A percentile compares a stretch with the other conserved stretches of the same genome.
Evolutionary conservation across 192 early-diverging fungal genomes (phyloP).

Genomic region (Mortierella alpina): DNA sequence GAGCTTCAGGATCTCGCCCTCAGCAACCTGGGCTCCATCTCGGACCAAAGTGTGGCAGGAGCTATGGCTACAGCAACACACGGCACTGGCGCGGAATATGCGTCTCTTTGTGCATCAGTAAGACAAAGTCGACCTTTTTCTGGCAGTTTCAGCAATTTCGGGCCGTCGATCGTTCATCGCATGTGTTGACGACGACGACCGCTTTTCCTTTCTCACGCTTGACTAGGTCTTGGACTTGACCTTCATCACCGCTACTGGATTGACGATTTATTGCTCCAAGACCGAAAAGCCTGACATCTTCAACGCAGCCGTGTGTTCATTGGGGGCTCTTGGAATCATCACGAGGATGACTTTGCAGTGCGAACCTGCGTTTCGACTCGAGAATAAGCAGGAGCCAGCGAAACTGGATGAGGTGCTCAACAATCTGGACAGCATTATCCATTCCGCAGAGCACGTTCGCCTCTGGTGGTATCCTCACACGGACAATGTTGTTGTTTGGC

Average conservation of each 20-base stretch:
- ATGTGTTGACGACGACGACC: background rate
- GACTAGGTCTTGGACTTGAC: conserved; percentile 65
- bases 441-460: conserved; percentile 79
- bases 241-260: conserved; percentile 68
- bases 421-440: conserved; percentile 59
- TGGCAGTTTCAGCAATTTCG: background rate
- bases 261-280: conserved; percentile 62
- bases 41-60: conserved; percentile 80
- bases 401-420: conserved; percentile 66
- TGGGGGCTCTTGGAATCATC: conserved; percentile 78
- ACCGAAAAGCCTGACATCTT: conserved; percentile 63
- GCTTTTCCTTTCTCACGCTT: background rate
- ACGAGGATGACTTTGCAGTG: conserved; percentile 73
- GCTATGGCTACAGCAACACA: conserved; percentile 80
- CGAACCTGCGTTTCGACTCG: conserved; percentile 73
- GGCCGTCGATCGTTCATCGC: background rate
- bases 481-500: conserved; percentile 75
- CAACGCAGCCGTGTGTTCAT: conserved; percentile 72
- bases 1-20: conserved; percentile 68
- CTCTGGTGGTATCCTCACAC: conserved; percentile 86
- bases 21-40: conserved; percentile 78
- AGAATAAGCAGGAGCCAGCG: conserved; percentile 72
- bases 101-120: conserved; percentile 69
- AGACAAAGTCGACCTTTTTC: background rate
- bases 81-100: conserved; percentile 74